phyloP scores from a whole-genome alignment of 1,139 yeast genomes.

The Meyerozyma guilliermondii region DNA sequence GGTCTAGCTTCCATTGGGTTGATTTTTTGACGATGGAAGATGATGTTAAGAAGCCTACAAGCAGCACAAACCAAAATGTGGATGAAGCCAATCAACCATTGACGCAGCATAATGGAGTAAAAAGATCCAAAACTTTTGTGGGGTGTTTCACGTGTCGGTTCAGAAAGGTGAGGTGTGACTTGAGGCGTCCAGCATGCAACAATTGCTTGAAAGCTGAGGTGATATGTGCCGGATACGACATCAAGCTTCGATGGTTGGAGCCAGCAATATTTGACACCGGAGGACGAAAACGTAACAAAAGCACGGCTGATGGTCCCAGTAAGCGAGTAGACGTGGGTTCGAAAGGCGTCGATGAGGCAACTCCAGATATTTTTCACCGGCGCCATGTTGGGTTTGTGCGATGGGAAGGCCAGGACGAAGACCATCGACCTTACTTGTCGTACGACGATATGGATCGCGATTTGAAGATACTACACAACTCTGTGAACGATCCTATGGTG shows the following conservation, averaged over 20 bases:
- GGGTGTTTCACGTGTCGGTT: constrained; percentile 52
- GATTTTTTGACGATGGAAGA: not conserved
- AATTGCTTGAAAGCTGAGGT: constrained; percentile 45
- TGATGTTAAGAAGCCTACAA: not conserved
- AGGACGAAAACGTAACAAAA: constrained; percentile 15
- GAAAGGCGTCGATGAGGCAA: constrained; percentile 10
- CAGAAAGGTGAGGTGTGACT: constrained; percentile 46
- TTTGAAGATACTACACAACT: constrained; percentile 55
- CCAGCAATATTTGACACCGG: constrained; percentile 37
- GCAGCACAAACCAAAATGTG: not conserved
- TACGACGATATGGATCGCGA: constrained; percentile 83
- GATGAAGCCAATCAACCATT: not conserved
- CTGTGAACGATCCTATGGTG: constrained; percentile 35
- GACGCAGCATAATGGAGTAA: constrained; percentile 2
- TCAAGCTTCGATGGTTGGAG: constrained; percentile 72
- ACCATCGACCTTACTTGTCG: constrained; percentile 49
- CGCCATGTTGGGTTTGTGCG: constrained; percentile 72
- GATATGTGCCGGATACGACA: constrained; percentile 77
- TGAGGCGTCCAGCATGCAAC: constrained; percentile 37
- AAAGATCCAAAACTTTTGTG: constrained; percentile 38
- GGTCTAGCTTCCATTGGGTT: not conserved
- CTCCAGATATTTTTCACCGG: constrained; percentile 52
- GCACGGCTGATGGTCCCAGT: constrained; percentile 22
- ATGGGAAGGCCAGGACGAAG: constrained; percentile 36
- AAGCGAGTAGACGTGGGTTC: constrained; percentile 23